Conservation (phyloP, 2,329 filamentous ascomycete genomes). For the Beauveria sp. region DNA sequence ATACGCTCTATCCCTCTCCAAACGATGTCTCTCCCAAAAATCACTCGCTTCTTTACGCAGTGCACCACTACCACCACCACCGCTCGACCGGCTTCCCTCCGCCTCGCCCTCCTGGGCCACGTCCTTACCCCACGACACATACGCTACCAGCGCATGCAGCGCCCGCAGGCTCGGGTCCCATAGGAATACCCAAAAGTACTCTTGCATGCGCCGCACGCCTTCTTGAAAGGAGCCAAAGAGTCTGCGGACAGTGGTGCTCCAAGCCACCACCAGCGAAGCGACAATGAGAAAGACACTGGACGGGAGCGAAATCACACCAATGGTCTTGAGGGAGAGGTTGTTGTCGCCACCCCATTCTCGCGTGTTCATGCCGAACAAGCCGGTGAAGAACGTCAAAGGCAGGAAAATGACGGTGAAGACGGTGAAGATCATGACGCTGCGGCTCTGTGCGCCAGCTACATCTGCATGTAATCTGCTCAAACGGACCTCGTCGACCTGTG, state of each 20-base stretch:
- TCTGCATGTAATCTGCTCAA: conserved; percentile 56
- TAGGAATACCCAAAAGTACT: conserved; percentile 18
- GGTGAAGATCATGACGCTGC: conserved; percentile 60
- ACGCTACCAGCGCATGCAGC: background rate
- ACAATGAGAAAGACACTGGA: conserved; percentile 41
- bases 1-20: conserved; percentile 33
- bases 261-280: conserved; percentile 46
- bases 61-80: conserved; percentile 11
- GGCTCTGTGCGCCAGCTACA: conserved; percentile 52
- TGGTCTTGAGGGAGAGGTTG: conserved; percentile 34
- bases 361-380: conserved; percentile 59
- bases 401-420: conserved; percentile 57
- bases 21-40: conserved; percentile 33
- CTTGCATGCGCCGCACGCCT: conserved; percentile 9
- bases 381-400: conserved; percentile 57
- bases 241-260: conserved; percentile 39
- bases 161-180: conserved; percentile 17
- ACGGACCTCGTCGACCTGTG: conserved; percentile 58
- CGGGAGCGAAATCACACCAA: conserved; percentile 42
- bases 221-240: conserved; percentile 21
- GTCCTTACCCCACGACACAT: background rate
- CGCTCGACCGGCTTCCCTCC: conserved; percentile 16
- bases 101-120: background rate
- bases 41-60: conserved; percentile 29
- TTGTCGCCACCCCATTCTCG: conserved; percentile 48